A percentile compares a stretch with the other conserved stretches of the same genome.
Evolutionary conservation across 768 basidiomycete species (phyloP).

Genomic region (Lactifluus volemus): DNA sequence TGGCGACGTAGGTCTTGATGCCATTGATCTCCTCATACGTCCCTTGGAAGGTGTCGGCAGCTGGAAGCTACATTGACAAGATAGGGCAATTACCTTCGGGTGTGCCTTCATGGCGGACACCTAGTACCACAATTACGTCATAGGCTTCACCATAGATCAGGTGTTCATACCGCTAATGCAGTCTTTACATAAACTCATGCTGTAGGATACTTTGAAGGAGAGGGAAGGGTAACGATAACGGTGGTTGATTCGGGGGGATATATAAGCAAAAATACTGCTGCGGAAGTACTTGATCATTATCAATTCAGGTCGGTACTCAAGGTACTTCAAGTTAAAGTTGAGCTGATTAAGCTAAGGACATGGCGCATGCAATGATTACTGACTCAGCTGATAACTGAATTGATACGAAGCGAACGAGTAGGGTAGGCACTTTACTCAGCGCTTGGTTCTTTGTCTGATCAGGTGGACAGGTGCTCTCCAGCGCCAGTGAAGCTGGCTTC

Average conservation of each 20-base stretch:
- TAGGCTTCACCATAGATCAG: not conserved
- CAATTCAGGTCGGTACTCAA: too few relatives aligned
- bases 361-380: too few relatives aligned
- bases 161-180: constrained; percentile 42
- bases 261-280: constrained; percentile 1
- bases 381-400: too few relatives aligned
- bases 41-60: constrained; percentile 22
- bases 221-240: not conserved
- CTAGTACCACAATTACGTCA: constrained; percentile 13
- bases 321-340: too few relatives aligned
- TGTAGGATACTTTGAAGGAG: not conserved
- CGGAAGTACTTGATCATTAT: too few relatives aligned
- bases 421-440: too few relatives aligned
- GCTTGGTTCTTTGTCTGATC: too few relatives aligned
- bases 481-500: too few relatives aligned
- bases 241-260: not conserved
- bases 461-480: too few relatives aligned
- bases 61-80: not conserved
- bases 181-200: constrained; percentile 47
- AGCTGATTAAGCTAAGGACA: too few relatives aligned
- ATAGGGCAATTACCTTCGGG: constrained; percentile 25
- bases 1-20: constrained; percentile 34
- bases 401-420: too few relatives aligned
- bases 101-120: constrained; percentile 30
- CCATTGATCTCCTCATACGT: constrained; percentile 29